Conservation (phyloP, 2,329 filamentous ascomycete species). For the Pestalotiopsis sp. region DNA sequence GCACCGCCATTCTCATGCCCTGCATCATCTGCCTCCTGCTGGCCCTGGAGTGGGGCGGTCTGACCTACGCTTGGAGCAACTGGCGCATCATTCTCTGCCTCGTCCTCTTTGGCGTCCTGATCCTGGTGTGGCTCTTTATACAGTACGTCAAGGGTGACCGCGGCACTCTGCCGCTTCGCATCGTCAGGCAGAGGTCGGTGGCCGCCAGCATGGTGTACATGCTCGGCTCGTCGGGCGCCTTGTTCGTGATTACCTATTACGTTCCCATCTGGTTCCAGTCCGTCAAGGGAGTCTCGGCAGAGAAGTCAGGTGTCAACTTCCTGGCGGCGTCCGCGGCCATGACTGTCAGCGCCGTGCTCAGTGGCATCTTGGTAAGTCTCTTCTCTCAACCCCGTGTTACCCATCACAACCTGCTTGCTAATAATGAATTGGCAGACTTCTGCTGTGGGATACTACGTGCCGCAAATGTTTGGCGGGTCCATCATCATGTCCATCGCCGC, state of each 20-base stretch:
- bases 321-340: slow-evolving; percentile 17
- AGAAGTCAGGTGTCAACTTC: slow-evolving; percentile 29
- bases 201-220: slow-evolving; percentile 17
- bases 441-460: slow-evolving; percentile 31
- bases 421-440: slow-evolving; percentile 16
- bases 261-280: slow-evolving; percentile 34
- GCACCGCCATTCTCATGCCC: neutral
- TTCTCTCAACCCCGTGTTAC: too few relatives aligned
- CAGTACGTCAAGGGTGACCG: slow-evolving; percentile 36
- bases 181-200: slow-evolving; percentile 26
- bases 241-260: slow-evolving; percentile 18
- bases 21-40: slow-evolving; percentile 26
- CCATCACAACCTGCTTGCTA: neutral
- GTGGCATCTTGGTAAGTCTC: slow-evolving; percentile 18
- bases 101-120: slow-evolving; percentile 20
- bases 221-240: slow-evolving; percentile 13
- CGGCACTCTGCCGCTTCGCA: slow-evolving; percentile 39
- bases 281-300: slow-evolving; percentile 24
- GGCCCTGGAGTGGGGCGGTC: slow-evolving; percentile 43
- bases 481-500: slow-evolving; percentile 24
- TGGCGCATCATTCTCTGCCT: slow-evolving; percentile 33
- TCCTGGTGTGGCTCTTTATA: slow-evolving; percentile 23
- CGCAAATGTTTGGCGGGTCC: slow-evolving; percentile 23
- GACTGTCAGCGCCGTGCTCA: slow-evolving; percentile 11
- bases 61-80: slow-evolving; percentile 33